A percentile compares a stretch with the other conserved stretches of the same genome.
Conservation (phyloP, 2,329 filamentous ascomycete species). For the Aspergillus sergii region DNA sequence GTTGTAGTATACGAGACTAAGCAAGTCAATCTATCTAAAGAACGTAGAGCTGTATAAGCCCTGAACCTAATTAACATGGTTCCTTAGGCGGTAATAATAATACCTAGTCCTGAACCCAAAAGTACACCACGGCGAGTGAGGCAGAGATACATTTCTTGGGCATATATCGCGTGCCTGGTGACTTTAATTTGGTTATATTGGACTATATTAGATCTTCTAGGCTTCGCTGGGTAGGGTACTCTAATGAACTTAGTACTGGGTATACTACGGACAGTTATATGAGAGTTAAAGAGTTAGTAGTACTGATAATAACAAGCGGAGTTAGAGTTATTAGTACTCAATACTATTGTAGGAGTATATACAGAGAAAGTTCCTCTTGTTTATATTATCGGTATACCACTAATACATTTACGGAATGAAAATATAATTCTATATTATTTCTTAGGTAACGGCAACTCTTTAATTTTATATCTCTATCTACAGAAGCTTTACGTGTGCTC, state of each 20-base stretch:
- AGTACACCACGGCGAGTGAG: too few relatives aligned
- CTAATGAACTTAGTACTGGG: slow-evolving; percentile 63
- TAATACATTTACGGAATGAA: slow-evolving; percentile 46
- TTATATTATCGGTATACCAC: slow-evolving; percentile 60
- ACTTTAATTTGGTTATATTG: slow-evolving; percentile 50
- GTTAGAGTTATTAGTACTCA: slow-evolving; percentile 71
- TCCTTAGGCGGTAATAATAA: too few relatives aligned
- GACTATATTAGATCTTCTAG: slow-evolving; percentile 53
- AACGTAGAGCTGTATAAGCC: too few relatives aligned
- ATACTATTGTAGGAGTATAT: slow-evolving; percentile 72
- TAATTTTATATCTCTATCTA: slow-evolving; percentile 16
- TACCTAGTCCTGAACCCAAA: too few relatives aligned
- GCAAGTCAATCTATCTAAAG: too few relatives aligned
- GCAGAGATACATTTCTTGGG: too few relatives aligned
- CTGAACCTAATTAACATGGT: too few relatives aligned
- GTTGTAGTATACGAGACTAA: too few relatives aligned
- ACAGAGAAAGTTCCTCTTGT: slow-evolving; percentile 72
- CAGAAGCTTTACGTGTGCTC: slow-evolving; percentile 13
- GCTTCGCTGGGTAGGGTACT: slow-evolving; percentile 58
- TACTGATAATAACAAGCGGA: slow-evolving; percentile 48
- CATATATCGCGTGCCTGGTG: slow-evolving; percentile 49
- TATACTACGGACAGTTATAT: not conserved
- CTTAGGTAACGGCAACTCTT: slow-evolving; percentile 40
- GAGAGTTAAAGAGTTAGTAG: slow-evolving; percentile 28
- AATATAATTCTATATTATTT: slow-evolving; percentile 64